Evolutionary conservation across 345 rosid species (phyloP), one percentile per base, ranked within the genome.

Genomic region (Mallotus nudiflorus): DNA sequence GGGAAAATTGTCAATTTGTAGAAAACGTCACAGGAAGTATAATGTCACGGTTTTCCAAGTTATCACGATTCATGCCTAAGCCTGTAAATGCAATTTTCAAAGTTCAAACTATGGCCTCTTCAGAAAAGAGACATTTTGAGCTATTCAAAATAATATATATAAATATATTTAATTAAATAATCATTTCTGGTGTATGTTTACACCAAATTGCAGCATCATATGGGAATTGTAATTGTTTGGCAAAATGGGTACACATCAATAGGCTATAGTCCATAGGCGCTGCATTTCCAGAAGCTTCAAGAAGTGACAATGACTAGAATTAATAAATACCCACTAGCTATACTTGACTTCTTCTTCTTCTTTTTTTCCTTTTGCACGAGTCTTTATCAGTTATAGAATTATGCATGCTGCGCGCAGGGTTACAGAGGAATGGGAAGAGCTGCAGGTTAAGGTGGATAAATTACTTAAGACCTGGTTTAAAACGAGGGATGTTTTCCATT

Each of bases 391-490:
- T 14, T 29, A 56, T 13, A 28, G 10, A 57, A 57, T 27, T 22
- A 18, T 28, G 19, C 18, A 19, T 50, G 73, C 87, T 28, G 19
- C 18, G 16, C 45, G 73, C 87, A 94, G 98, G 97, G 8, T 65
- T 91, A 79, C 89, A 81, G 68, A 88, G 98, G 77, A 94, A 90
- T 58, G 98, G 98, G 42, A 94, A 94, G 82, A 91, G 98, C 78
- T 94, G 97, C 82, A 85, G 98, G 59, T 72, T 94, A 59, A 88
- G 98, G 65, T 94, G 98, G 97, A 89, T 91, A 53, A 94, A 94
- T 83, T 91, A 94, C 82, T 77, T 94, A 73, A 85, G 89, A 59
- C 98, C 98, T 51, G 97, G 98, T 1, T 72, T 94, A 42, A 94
- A 87, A 79, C 76, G 96, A 56, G 96, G 91, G 10, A 16, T 62